Percentiles rank a stretch among this genome's conserved stretches.
These are phyloP conservation scores for Anisodus acutangulus DNA, from an alignment of 257 asterid species.

Conservation along the genomic window DNA sequence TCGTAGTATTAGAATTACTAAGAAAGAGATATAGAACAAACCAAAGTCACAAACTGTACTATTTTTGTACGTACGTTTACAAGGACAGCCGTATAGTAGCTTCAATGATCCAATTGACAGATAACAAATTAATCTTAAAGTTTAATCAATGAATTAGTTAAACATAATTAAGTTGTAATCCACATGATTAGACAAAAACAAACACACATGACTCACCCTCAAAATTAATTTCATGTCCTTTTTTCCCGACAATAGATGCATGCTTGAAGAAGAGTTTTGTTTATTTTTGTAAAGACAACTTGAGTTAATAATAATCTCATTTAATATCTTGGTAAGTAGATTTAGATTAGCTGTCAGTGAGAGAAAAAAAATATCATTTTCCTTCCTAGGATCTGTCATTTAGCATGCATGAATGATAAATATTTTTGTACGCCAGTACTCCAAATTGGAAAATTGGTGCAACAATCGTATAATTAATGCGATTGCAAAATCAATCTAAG, in stretches of 20 bases:
- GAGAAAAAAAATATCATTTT: not conserved
- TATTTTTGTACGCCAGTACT: not conserved
- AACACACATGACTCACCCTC: not conserved
- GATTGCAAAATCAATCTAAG: not conserved
- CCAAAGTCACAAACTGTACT: not conserved
- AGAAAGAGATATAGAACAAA: not conserved
- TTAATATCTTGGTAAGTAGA: conserved; percentile 23
- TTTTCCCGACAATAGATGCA: conserved; percentile 24
- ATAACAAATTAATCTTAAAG: not conserved
- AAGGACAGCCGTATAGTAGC: conserved; percentile 12
- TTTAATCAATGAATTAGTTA: no score
- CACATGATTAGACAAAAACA: conserved; percentile 30
- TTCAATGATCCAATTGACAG: not conserved
- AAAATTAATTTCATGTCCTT: conserved; percentile 24
- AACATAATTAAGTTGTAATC: conserved; percentile 8
- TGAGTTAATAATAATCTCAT: not conserved
- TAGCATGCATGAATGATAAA: not conserved
- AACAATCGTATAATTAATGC: not conserved
- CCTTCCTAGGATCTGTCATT: conserved; percentile 16
- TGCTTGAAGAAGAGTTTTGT: not conserved
- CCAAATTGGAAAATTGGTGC: not conserved
- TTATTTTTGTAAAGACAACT: conserved; percentile 14
- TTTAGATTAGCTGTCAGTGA: conserved; percentile 22
- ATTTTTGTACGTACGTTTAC: conserved; percentile 2
- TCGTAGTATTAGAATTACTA: not conserved